Conservation (phyloP, 139 green algal species). For the Tetradesmus obliquus region DNA sequence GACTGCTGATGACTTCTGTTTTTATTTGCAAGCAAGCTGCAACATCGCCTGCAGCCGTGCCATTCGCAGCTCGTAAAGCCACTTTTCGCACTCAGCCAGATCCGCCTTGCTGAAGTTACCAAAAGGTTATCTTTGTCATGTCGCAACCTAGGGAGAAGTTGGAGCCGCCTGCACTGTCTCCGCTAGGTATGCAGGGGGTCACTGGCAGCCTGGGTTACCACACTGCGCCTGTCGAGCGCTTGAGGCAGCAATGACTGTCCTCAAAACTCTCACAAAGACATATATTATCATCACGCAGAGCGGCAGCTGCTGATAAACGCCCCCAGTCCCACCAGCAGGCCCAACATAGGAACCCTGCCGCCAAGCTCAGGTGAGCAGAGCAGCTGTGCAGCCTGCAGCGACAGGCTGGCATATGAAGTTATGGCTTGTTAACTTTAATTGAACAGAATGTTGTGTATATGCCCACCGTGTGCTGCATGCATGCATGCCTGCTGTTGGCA, state of each 20-base stretch:
- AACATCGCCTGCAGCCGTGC: neutral
- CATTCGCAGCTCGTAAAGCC: neutral
- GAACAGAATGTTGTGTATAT: too few relatives aligned
- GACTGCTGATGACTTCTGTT: neutral
- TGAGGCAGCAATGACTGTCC: neutral
- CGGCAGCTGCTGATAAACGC: constrained; percentile 19
- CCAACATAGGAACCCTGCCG: constrained; percentile 23
- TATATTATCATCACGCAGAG: neutral
- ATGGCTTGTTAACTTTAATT: too few relatives aligned
- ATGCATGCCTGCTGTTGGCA: neutral
- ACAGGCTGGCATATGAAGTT: neutral
- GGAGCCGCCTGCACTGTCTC: constrained; percentile 12
- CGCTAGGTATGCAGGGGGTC: constrained; percentile 17
- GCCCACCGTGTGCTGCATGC: neutral
- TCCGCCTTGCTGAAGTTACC: neutral
- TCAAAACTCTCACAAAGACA: neutral
- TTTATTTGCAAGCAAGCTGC: neutral
- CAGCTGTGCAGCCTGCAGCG: neutral
- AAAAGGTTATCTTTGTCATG: neutral
- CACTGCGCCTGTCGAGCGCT: neutral
- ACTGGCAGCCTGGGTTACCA: neutral
- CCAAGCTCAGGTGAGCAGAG: constrained; percentile 27
- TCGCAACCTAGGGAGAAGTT: neutral
- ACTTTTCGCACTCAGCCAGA: neutral
- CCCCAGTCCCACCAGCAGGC: neutral